phyloP scores from a whole-genome alignment of 2,329 filamentous ascomycete genomes.

The Ascochyta lentis region DNA sequence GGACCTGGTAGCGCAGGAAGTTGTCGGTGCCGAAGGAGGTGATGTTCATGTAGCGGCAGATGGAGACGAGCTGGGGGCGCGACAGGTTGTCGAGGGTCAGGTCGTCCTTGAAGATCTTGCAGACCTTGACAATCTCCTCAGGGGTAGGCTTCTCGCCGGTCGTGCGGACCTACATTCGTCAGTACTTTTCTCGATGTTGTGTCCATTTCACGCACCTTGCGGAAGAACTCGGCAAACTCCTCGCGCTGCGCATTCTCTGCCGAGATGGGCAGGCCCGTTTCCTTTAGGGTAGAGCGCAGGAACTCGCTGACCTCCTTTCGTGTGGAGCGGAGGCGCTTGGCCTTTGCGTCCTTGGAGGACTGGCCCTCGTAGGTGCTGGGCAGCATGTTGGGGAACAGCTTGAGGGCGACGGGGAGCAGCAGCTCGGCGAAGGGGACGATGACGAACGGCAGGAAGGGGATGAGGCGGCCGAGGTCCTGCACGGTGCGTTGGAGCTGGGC shows the following conservation, averaged over 20 bases:
- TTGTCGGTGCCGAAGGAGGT: slow-evolving; percentile 97
- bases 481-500: slow-evolving; percentile 81
- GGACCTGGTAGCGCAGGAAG: slow-evolving; percentile 96
- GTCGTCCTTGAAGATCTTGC: slow-evolving; percentile 98
- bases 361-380: slow-evolving; percentile 96
- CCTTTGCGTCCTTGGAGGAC: slow-evolving; percentile 89
- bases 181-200: slow-evolving; percentile 3
- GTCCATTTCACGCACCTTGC: slow-evolving; percentile 67
- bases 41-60: slow-evolving; percentile 98
- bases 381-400: slow-evolving; percentile 95
- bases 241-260: slow-evolving; percentile 85
- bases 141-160: slow-evolving; percentile 89
- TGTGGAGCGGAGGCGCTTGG: slow-evolving; percentile 78
- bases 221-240: slow-evolving; percentile 96
- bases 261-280: slow-evolving; percentile 91
- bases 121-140: slow-evolving; percentile 96
- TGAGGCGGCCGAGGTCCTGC: slow-evolving; percentile 87
- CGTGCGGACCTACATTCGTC: slow-evolving; percentile 59
- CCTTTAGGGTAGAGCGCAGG: slow-evolving; percentile 83
- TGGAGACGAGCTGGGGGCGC: slow-evolving; percentile 91
- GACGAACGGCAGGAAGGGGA: slow-evolving; percentile 96
- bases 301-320: slow-evolving; percentile 94
- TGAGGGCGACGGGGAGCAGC: slow-evolving; percentile 87
- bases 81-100: slow-evolving; percentile 96
- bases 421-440: slow-evolving; percentile 96